Conservation (phyloP, 1,139 yeast genomes). For the Arxiozyma slooffiae region DNA sequence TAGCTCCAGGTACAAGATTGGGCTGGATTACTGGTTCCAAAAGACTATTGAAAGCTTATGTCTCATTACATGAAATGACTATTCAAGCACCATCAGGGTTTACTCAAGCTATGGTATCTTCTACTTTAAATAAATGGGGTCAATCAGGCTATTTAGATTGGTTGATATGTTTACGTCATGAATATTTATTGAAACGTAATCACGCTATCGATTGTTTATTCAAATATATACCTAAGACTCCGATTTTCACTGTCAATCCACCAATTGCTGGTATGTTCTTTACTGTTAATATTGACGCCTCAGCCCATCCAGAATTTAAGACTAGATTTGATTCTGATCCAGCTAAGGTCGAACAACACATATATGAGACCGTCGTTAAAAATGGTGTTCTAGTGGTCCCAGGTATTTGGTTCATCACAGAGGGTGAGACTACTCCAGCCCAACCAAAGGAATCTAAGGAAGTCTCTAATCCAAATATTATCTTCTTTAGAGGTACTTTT, state of each 20-base stretch:
- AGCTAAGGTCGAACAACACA: conserved; percentile 38
- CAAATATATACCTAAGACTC: conserved; percentile 36
- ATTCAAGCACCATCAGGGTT: conserved; percentile 80
- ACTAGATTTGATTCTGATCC: conserved; percentile 41
- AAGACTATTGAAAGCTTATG: conserved; percentile 52
- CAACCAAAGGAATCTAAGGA: conserved; percentile 42
- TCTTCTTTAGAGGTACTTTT: conserved; percentile 57
- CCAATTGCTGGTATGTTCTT: conserved; percentile 64
- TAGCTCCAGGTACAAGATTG: conserved; percentile 85
- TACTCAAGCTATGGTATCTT: conserved; percentile 59
- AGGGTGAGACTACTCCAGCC: conserved; percentile 37
- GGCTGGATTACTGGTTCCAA: conserved; percentile 87
- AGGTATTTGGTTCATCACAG: conserved; percentile 51
- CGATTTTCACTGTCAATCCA: conserved; percentile 34
- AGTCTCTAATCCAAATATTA: conserved; percentile 33
- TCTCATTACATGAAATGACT: conserved; percentile 71
- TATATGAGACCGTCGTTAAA: conserved; percentile 41
- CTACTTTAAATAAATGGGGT: conserved; percentile 59
- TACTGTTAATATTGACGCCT: conserved; percentile 44
- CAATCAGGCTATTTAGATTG: conserved; percentile 74
- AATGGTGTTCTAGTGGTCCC: conserved; percentile 50
- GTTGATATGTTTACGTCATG: conserved; percentile 76
- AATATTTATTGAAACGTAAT: conserved; percentile 69
- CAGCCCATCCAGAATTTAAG: conserved; percentile 47
- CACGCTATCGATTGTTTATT: conserved; percentile 47